A percentile compares a stretch with the other conserved stretches of the same genome.
Conservation (phyloP, 2,329 filamentous ascomycete genomes). For the Xylaria sp. region DNA sequence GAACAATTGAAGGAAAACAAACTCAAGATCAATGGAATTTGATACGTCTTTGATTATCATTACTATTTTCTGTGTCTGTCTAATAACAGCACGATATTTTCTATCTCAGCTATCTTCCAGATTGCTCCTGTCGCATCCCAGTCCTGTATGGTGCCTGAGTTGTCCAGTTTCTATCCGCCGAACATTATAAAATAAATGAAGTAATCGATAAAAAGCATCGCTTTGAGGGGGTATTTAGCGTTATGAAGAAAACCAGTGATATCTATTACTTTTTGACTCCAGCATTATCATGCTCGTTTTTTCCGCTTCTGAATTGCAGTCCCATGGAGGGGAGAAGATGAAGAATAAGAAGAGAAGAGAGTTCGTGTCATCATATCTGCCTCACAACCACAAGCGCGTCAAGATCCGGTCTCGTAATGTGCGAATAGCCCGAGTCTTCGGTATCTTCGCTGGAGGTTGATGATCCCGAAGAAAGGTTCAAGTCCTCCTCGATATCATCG, state of each 20-base stretch:
- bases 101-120: not conserved
- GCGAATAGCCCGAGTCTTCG: constrained; percentile 3
- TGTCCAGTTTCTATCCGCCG: not conserved
- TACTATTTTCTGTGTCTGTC: too few species aligned
- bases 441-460: constrained; percentile 1
- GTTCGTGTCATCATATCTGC: not conserved
- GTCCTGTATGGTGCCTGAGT: not conserved
- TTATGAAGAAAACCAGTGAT: not conserved
- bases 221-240: constrained; percentile 25
- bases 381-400: not conserved
- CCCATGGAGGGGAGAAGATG: too few species aligned
- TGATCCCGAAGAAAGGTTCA: constrained; percentile 7
- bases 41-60: too few species aligned
- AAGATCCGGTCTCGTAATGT: not conserved
- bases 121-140: not conserved
- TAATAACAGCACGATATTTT: not conserved
- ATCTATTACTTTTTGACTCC: not conserved
- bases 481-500: constrained; percentile 23
- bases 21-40: too few species aligned
- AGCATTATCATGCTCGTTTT: not conserved
- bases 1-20: too few species aligned
- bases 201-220: constrained; percentile 5
- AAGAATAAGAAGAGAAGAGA: not conserved
- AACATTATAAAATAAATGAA: not conserved
- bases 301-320: not conserved